Evolutionary conservation across 257 asterid species (phyloP), one percentile per base, ranked within the genome.

Genomic region (Handroanthus guayacan): DNA sequence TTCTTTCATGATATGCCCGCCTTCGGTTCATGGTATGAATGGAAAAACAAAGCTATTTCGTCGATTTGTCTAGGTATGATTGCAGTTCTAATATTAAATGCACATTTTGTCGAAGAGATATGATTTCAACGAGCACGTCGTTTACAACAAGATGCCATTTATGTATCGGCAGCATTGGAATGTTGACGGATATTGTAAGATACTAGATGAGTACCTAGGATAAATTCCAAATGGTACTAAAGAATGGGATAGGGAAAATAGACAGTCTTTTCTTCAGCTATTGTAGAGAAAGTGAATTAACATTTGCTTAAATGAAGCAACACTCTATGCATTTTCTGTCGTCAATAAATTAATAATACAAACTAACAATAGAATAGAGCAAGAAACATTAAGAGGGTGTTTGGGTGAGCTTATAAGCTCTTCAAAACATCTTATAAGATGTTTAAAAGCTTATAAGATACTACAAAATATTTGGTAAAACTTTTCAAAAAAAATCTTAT

Each of bases 241-340:
- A 14, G 51, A 37, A 41, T 63, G 34, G 6, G 50, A 51, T 16
- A 8, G 13, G 14, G 34, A 37, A 68, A n/a, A 36, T 52, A 3
- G 36, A 69, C 51, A 51, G 74, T n/a, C n/a, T n/a, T 6, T 69
- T 31, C 16, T 63, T 36, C 36, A 51, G 48, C 45, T 54, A 9
- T 25, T 34, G n/a, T 11, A 55, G 56, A 39, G 10, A 20, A 72
- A 58, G 68, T 54, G 51, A 7, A 36, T 47, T 5, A 74, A 10
- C 41, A 51, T 73, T 74, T 34, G 43, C 62, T 34, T 18, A n/a
- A 62, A 57, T 18, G 60, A 8, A 43, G 13, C 1, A 44, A 12
- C 38, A 14, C 51, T n/a, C 14, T 7, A 62, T 3, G 38, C 36
- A 43, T 25, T 61, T 61, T 48, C 50, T 17, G 14, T 52, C 43